Conservation (phyloP, 176 grass and related monocot genomes). For the Saccharum officinarum region DNA sequence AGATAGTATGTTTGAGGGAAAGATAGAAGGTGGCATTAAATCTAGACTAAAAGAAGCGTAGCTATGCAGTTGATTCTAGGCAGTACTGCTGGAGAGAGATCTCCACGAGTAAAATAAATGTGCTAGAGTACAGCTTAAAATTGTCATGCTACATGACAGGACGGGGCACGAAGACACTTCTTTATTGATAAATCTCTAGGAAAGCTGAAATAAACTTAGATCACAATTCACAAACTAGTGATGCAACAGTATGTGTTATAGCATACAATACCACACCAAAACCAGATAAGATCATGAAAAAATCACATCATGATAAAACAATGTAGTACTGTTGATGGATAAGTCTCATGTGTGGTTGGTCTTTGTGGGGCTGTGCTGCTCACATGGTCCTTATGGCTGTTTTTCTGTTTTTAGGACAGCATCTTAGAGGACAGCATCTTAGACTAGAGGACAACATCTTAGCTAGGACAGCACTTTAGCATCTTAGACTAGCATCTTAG, state of each 20-base stretch:
- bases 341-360: too few species aligned
- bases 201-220: conserved; percentile 1
- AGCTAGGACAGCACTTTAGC: too few species aligned
- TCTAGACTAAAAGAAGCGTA: neutral
- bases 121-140: neutral
- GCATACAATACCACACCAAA: neutral
- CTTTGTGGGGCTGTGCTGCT: too few species aligned
- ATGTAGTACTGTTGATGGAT: conserved; percentile 12
- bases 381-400: too few species aligned
- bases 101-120: neutral
- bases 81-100: neutral
- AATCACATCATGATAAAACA: conserved; percentile 8
- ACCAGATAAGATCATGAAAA: conserved; percentile 20
- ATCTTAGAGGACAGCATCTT: too few species aligned
- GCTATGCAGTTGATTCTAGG: conserved; percentile 12
- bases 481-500: too few species aligned
- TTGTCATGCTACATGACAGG: conserved; percentile 6
- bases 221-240: neutral
- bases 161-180: conserved; percentile 9
- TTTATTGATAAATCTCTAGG: conserved; percentile 2
- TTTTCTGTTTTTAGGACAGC: too few species aligned
- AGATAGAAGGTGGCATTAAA: conserved; percentile 5
- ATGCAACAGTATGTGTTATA: neutral
- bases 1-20: neutral
- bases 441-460: too few species aligned